phyloP scores from a whole-genome alignment of 352 stramenopile species.

The Blastocystis hominis region DNA sequence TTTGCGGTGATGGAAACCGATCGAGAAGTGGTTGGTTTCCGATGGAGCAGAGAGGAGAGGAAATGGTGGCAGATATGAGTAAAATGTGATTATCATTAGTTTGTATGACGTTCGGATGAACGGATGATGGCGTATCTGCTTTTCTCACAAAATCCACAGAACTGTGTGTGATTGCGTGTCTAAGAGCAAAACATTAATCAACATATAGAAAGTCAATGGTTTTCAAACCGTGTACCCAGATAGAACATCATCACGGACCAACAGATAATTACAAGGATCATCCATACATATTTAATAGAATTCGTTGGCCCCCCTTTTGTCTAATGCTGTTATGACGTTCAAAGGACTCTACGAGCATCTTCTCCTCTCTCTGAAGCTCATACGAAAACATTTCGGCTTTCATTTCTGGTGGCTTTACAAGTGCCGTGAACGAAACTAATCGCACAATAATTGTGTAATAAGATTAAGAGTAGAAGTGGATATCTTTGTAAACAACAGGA shows the following conservation, averaged over 20 bases:
- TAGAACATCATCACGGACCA: neutral
- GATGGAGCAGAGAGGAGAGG: neutral
- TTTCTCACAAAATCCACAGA: neutral
- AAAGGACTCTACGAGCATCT: too few relatives aligned
- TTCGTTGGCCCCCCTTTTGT: too few relatives aligned
- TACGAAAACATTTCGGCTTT: too few relatives aligned
- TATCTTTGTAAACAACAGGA: conserved; percentile 31
- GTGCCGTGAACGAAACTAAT: too few relatives aligned
- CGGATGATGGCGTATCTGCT: neutral
- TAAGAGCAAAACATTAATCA: neutral
- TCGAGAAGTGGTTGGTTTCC: neutral
- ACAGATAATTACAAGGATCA: too few relatives aligned
- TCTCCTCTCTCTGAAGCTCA: too few relatives aligned
- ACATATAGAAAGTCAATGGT: neutral
- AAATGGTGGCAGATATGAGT: neutral
- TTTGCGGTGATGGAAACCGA: too few relatives aligned
- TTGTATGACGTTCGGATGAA: conserved; percentile 28
- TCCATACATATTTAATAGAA: too few relatives aligned
- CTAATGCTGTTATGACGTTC: too few relatives aligned
- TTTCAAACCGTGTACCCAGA: neutral
- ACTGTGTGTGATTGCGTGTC: neutral
- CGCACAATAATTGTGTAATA: too few relatives aligned
- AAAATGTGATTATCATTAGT: conserved; percentile 52
- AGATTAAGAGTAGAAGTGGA: too few relatives aligned
- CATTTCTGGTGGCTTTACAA: too few relatives aligned